These are phyloP conservation scores for Aureobasidium melanogenum DNA, from an alignment of 2,329 filamentous ascomycete genomes.

Conservation along the genomic window DNA sequence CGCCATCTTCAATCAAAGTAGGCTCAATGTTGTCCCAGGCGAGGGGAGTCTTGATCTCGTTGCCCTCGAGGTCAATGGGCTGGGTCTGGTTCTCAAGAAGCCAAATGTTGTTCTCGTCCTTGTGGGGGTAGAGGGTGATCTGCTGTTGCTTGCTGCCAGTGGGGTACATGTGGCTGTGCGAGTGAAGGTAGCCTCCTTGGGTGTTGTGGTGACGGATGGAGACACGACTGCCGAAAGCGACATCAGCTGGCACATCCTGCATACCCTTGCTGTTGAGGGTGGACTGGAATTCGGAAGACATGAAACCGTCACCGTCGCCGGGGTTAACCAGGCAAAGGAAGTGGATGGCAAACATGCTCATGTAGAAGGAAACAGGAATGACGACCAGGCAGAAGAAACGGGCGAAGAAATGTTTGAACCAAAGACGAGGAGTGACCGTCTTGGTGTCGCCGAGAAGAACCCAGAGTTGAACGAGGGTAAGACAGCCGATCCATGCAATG, in stretches of 20 bases:
- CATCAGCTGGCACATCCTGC: constrained; percentile 88
- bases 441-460: constrained; percentile 82
- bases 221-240: constrained; percentile 79
- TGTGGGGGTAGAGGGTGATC: constrained; percentile 95
- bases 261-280: constrained; percentile 95
- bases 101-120: constrained; percentile 97
- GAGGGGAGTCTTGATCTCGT: constrained; percentile 66
- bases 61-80: constrained; percentile 57
- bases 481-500: constrained; percentile 89
- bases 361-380: constrained; percentile 82
- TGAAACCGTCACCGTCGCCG: constrained; percentile 96
- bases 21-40: constrained; percentile 74
- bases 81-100: constrained; percentile 94
- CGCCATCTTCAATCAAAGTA: constrained; percentile 67
- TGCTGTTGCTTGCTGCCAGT: constrained; percentile 97
- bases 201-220: constrained; percentile 90
- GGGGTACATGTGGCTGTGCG: constrained; percentile 95
- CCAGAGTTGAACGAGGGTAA: constrained; percentile 92
- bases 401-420: constrained; percentile 90
- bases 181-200: constrained; percentile 95
- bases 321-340: constrained; percentile 90
- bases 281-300: constrained; percentile 98
- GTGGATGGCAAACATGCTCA: constrained; percentile 95
- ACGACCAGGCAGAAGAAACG: constrained; percentile 85
- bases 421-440: constrained; percentile 81